Percentiles rank a stretch among this genome's conserved stretches.
phyloP scores from a whole-genome alignment of 805 yeast species.

The Wickerhamiella slavikovae region DNA sequence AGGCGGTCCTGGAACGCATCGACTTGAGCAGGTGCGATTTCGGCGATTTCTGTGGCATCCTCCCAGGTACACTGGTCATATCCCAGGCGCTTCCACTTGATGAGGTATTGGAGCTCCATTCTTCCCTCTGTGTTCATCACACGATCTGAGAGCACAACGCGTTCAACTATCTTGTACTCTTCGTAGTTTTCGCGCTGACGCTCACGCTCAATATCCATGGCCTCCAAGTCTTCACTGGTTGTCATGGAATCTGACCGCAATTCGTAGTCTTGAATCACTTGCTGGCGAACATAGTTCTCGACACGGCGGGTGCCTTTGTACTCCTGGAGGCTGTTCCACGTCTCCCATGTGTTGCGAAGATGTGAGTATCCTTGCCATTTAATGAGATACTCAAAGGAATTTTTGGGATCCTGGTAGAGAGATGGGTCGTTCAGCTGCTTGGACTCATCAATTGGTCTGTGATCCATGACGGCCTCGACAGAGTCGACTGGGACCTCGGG shows the following conservation, averaged over 20 bases:
- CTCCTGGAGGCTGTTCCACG: constrained; percentile 26
- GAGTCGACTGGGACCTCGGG: constrained; percentile 20
- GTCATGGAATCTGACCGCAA: constrained; percentile 61
- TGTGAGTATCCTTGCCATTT: constrained; percentile 85
- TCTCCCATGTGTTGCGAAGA: constrained; percentile 89
- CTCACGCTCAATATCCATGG: constrained; percentile 80
- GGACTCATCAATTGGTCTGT: constrained; percentile 23
- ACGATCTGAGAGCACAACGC: constrained; percentile 76
- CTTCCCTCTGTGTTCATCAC: constrained; percentile 29
- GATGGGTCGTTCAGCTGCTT: constrained; percentile 13
- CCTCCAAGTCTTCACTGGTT: constrained; percentile 80
- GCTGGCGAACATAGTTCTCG: constrained; percentile 75
- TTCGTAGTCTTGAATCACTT: constrained; percentile 50
- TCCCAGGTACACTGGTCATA: constrained; percentile 98
- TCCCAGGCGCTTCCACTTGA: constrained; percentile 83
- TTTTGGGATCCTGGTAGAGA: constrained; percentile 30
- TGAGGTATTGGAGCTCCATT: constrained; percentile 56
- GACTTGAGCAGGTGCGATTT: constrained; percentile 66
- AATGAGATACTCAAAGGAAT: constrained; percentile 33
- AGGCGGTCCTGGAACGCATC: constrained; percentile 61
- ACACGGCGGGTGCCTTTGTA: constrained; percentile 64
- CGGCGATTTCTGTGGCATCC: constrained; percentile 69
- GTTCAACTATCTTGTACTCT: constrained; percentile 71
- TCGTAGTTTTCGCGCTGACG: constrained; percentile 63
- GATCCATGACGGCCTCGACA: constrained; percentile 35